Evolutionary conservation across 345 rosid species (phyloP).

Genomic region (Eucalyptus leucophloia): DNA sequence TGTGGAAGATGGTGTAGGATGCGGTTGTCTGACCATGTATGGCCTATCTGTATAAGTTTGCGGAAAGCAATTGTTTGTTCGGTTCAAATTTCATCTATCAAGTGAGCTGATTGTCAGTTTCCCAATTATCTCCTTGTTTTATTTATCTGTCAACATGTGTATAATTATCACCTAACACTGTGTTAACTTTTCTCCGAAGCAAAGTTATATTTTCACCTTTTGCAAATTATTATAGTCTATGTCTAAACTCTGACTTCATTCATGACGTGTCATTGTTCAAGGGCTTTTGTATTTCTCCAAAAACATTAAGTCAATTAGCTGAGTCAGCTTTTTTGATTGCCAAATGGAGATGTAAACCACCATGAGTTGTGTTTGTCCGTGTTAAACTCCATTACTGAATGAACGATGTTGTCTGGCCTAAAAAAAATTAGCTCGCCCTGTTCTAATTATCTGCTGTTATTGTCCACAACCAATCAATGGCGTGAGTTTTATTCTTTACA

Average conservation of each 20-base stretch:
- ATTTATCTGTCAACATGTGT: background rate
- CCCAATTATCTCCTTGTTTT: background rate
- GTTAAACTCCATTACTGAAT: background rate
- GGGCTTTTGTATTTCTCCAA: background rate
- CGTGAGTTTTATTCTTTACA: background rate
- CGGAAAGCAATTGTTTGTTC: background rate
- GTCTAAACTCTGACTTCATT: background rate
- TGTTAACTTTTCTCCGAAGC: background rate
- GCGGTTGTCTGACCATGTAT: background rate
- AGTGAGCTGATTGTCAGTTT: background rate
- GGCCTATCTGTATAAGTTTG: background rate
- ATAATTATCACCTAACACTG: background rate
- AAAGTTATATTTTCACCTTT: background rate
- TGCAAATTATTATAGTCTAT: background rate
- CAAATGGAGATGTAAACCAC: background rate
- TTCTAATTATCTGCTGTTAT: background rate
- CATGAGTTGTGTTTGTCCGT: background rate
- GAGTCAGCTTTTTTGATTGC: background rate
- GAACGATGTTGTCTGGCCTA: background rate
- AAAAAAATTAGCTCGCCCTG: background rate
- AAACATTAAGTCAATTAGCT: background rate
- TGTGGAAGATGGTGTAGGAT: background rate
- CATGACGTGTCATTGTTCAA: background rate
- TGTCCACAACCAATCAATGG: background rate
- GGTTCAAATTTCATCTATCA: background rate